phyloP scores from a whole-genome alignment of 2,329 filamentous ascomycete genomes.

The Harringtonia aguacate region DNA sequence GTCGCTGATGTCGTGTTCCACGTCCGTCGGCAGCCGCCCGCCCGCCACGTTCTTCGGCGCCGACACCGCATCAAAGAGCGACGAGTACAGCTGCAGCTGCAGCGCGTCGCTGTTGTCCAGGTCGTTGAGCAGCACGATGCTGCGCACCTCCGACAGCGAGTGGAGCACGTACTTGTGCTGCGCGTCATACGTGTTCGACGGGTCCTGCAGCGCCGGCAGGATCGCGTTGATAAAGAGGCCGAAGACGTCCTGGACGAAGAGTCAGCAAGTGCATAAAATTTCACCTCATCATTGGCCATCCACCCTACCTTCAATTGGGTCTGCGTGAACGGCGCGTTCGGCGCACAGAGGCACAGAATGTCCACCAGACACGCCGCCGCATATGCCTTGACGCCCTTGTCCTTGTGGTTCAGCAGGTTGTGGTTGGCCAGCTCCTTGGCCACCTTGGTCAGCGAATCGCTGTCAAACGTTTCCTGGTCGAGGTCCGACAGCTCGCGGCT shows the following conservation, averaged over 20 bases:
- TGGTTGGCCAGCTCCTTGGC: constrained; percentile 75
- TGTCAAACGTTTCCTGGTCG: constrained; percentile 77
- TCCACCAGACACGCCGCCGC: constrained; percentile 85
- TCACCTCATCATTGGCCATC: not conserved
- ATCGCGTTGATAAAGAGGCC: constrained; percentile 75
- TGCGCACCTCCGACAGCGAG: constrained; percentile 87
- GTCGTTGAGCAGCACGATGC: constrained; percentile 83
- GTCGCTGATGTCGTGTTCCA: constrained; percentile 84
- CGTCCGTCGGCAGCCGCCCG: constrained; percentile 81
- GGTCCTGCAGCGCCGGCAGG: constrained; percentile 75
- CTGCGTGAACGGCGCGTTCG: constrained; percentile 85
- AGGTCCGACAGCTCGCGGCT: constrained; percentile 74
- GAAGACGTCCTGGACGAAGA: constrained; percentile 67
- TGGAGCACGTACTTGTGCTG: constrained; percentile 88
- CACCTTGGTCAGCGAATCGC: constrained; percentile 72
- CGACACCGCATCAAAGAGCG: constrained; percentile 86
- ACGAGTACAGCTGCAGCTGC: constrained; percentile 71
- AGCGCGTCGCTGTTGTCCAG: constrained; percentile 72
- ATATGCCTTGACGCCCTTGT: constrained; percentile 85
- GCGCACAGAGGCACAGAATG: constrained; percentile 83
- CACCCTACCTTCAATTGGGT: constrained; percentile 76
- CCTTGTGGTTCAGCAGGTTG: constrained; percentile 81
- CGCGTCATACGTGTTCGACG: constrained; percentile 79
- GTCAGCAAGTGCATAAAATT: not conserved
- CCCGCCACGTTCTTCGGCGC: constrained; percentile 63